Conservation (phyloP, 2,329 filamentous ascomycete genomes). For the Neophaeococcomyces aloes region DNA sequence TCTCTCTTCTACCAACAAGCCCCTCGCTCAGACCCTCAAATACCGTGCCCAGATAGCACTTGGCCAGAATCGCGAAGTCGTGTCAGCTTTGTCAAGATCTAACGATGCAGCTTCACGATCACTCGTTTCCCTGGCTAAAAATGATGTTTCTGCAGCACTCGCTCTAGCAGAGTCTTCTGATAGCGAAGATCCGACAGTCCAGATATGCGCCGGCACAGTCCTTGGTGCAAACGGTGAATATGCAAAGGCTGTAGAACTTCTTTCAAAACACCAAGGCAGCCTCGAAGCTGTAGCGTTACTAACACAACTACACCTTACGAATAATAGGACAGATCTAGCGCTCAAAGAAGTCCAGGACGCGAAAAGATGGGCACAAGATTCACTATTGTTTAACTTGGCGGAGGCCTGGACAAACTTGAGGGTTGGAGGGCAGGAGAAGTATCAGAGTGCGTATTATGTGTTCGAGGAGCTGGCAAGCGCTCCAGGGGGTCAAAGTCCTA, state of each 20-base stretch:
- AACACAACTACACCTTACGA: slow-evolving; percentile 81
- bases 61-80: slow-evolving; percentile 63
- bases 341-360: slow-evolving; percentile 79
- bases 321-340: slow-evolving; percentile 85
- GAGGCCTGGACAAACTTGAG: slow-evolving; percentile 91
- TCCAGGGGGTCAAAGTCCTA: slow-evolving; percentile 64
- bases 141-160: slow-evolving; percentile 55
- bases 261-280: slow-evolving; percentile 76
- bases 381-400: slow-evolving; percentile 80
- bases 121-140: slow-evolving; percentile 64
- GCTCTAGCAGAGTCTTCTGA: slow-evolving; percentile 52
- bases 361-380: slow-evolving; percentile 90
- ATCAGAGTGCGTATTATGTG: slow-evolving; percentile 94
- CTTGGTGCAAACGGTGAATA: slow-evolving; percentile 67
- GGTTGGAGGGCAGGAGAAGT: slow-evolving; percentile 86
- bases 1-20: slow-evolving; percentile 66
- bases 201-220: slow-evolving; percentile 71
- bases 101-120: slow-evolving; percentile 63
- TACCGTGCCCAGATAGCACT: slow-evolving; percentile 76
- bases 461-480: slow-evolving; percentile 91
- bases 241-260: slow-evolving; percentile 72
- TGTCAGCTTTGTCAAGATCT: slow-evolving; percentile 55
- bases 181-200: slow-evolving; percentile 66
- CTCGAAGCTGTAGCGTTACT: slow-evolving; percentile 71
- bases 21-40: slow-evolving; percentile 65